Percentiles rank a stretch among this genome's conserved stretches.
Evolutionary conservation across 257 asterid genomes (phyloP).

Genomic region (Ilex aquifolium): DNA sequence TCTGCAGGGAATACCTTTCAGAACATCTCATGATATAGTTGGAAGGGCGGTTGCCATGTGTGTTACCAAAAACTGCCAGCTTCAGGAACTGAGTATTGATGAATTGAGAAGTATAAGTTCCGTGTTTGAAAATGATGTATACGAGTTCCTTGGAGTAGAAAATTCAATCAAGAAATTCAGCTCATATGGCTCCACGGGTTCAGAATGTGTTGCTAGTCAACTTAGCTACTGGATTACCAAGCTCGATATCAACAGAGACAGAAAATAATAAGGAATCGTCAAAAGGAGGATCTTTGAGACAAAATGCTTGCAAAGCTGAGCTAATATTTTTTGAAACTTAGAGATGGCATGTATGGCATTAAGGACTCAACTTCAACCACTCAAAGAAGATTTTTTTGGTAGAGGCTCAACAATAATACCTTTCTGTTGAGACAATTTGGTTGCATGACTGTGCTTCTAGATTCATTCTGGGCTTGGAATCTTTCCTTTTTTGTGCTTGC

Average conservation of each 20-base stretch:
- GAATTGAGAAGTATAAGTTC: constrained; percentile 60
- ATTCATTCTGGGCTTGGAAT: too few species aligned
- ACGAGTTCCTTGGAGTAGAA: constrained; percentile 75
- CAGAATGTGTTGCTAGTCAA: constrained; percentile 81
- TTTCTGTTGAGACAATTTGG: too few species aligned
- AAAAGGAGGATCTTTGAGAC: background rate
- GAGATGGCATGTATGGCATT: too few species aligned
- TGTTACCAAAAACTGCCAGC: constrained; percentile 55
- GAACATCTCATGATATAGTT: constrained; percentile 89
- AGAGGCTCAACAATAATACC: too few species aligned
- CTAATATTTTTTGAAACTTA: too few species aligned
- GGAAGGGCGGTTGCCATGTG: constrained; percentile 87
- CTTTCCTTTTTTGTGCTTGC: too few species aligned
- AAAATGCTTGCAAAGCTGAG: too few species aligned
- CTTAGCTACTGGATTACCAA: constrained; percentile 63
- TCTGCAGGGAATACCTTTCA: constrained; percentile 79
- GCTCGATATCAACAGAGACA: constrained; percentile 33
- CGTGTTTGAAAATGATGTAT: constrained; percentile 62
- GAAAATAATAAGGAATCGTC: background rate
- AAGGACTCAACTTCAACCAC: too few species aligned
- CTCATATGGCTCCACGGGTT: constrained; percentile 96
- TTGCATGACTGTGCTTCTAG: too few species aligned
- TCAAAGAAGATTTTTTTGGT: too few species aligned
- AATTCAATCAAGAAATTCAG: constrained; percentile 77
- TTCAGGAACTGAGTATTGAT: constrained; percentile 56